Base-by-base conservation (phyloP, 345 rosid species). In the Mangifera indica region DNA sequence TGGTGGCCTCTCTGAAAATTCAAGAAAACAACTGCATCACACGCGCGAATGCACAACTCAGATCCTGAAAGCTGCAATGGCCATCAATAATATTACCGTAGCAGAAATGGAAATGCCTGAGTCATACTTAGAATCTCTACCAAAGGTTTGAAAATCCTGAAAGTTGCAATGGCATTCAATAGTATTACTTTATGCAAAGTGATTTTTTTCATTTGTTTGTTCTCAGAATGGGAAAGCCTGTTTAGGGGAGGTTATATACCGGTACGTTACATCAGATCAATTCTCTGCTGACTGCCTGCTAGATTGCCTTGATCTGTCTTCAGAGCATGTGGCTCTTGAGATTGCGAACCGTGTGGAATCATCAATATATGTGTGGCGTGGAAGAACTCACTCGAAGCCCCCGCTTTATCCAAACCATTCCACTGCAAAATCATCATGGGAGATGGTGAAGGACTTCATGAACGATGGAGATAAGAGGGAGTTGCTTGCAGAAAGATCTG, bases 21-120 rank as follows among this genome's bases (percentile, higher is more conserved):
- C 97, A 32, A 88, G 93, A 81, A 96, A 84, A 80, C 89, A 93
- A 48, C 63, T 96, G 81, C 82, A 82, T 66, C 93, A 89, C 72
- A 89, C 79, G 14, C 86, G 92, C 14, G 98, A 96, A 54, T 88
- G 90, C 79, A 79, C 94, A 0, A 88, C 78, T 54, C 98, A 96
- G 80, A 96, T 96, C 78, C 70, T 96, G 76, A 96, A 96, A 84
- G 99, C 99, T 58, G 97, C 91, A 62, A 86, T 96, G 96, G 93
- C 96, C 6, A 96, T 96, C 77, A 96, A 96, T 83, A 80, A 83
- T 53, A 70, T 78, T 65, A 48, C 92, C 22, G 64, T 93, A 73
- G 70, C 91, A 14, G 99, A 92, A 74, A 96, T 93, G 97, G 97
- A 96, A 76, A 85, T 96, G 72, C 99, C 99, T 0, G 91, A 88